Percentiles rank a stretch among this genome's conserved stretches.
These are phyloP conservation scores for Camellia granthamiana DNA, from an alignment of 148 eudicot genomes.

Conservation along the genomic window DNA sequence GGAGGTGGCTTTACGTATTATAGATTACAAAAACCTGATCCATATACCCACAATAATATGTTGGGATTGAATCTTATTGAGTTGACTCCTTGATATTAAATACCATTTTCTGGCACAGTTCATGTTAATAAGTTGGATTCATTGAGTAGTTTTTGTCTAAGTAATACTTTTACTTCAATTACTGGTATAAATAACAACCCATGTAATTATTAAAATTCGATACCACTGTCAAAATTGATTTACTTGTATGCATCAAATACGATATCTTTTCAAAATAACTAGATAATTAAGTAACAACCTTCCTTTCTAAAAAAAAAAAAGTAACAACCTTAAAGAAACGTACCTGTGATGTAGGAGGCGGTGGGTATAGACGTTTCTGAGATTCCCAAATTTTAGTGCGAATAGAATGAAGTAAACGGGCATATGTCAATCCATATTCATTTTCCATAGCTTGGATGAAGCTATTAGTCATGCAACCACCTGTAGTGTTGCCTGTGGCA, in stretches of 20 bases:
- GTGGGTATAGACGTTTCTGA: too few species aligned
- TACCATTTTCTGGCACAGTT: neutral
- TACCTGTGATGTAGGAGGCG: too few species aligned
- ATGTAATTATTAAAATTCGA: neutral
- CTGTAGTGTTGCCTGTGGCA: conserved; percentile 16
- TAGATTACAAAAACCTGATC: neutral
- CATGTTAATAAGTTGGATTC: too few species aligned
- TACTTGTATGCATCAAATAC: too few species aligned
- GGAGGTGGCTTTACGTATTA: neutral
- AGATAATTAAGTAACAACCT: too few species aligned
- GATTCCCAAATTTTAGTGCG: too few species aligned
- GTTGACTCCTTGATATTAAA: neutral
- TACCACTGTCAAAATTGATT: neutral
- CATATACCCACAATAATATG: neutral
- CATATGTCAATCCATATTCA: conserved; percentile 26
- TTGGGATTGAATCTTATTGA: neutral
- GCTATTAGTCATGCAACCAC: conserved; percentile 33
- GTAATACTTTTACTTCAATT: neutral
- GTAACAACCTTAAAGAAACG: too few species aligned
- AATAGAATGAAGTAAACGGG: neutral
- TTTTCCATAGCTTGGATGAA: conserved; percentile 25
- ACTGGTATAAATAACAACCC: neutral
- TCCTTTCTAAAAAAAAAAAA: too few species aligned
- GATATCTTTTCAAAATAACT: too few species aligned
- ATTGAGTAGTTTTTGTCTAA: too few species aligned